phyloP scores from a whole-genome alignment of 2,329 filamentous ascomycete species.

The Exophiala oligosperma region DNA sequence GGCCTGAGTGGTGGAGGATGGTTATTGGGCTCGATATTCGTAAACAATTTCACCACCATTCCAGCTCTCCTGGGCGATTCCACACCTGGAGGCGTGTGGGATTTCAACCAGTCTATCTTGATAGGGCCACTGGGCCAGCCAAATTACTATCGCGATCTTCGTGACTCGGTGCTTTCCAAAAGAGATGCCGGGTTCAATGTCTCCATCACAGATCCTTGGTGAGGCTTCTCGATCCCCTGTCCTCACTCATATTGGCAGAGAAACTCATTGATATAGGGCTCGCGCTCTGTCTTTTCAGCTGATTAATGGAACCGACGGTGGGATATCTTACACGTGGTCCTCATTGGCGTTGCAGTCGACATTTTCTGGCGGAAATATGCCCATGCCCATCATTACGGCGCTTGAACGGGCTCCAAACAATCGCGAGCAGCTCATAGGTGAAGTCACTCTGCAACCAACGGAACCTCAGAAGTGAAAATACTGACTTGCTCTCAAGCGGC shows the following conservation, averaged over 20 bases:
- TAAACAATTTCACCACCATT: slow-evolving; percentile 74
- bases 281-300: slow-evolving; percentile 81
- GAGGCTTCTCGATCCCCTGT: background rate
- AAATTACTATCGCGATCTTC: slow-evolving; percentile 64
- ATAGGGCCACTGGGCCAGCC: slow-evolving; percentile 56
- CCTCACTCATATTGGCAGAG: background rate
- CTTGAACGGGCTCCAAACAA: slow-evolving; percentile 67
- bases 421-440: background rate
- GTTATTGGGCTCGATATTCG: slow-evolving; percentile 74
- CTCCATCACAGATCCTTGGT: slow-evolving; percentile 83
- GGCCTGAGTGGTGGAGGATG: slow-evolving; percentile 80
- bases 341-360: slow-evolving; percentile 64
- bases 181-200: slow-evolving; percentile 63
- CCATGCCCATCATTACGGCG: slow-evolving; percentile 71
- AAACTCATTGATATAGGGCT: slow-evolving; percentile 40
- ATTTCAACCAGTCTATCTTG: slow-evolving; percentile 62
- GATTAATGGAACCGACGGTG: slow-evolving; percentile 71
- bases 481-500: slow-evolving; percentile 49
- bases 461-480: background rate
- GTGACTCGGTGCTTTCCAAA: slow-evolving; percentile 61
- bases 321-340: slow-evolving; percentile 75
- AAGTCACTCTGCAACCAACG: background rate
- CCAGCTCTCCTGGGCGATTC: slow-evolving; percentile 51
- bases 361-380: slow-evolving; percentile 63
- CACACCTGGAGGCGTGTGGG: slow-evolving; percentile 53